These are phyloP conservation scores for Ceratopteris richardii DNA, from an alignment of 75 land plant species.

Conservation along the genomic window DNA sequence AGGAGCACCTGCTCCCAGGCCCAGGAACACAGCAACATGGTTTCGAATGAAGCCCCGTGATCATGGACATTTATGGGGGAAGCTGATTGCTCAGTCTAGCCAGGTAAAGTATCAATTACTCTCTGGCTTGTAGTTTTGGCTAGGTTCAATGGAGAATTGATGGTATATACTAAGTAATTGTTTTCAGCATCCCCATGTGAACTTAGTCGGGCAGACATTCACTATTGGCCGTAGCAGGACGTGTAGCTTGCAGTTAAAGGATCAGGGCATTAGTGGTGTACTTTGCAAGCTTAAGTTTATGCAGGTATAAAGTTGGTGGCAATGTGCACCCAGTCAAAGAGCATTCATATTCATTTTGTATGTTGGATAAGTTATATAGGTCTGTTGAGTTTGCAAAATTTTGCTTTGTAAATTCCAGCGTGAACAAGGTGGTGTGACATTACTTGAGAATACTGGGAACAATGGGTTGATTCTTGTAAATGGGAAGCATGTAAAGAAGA, in stretches of 20 bases:
- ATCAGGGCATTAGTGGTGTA: conserved; percentile 29
- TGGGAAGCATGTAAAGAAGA: conserved; percentile 3
- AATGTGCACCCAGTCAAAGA: too few species aligned
- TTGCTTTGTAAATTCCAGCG: conserved; percentile 33
- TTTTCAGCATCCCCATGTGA: conserved; percentile 37
- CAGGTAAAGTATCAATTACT: conserved; percentile 40
- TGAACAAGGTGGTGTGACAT: conserved; percentile 23
- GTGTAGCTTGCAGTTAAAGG: conserved; percentile 42
- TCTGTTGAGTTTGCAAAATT: conserved; percentile 16
- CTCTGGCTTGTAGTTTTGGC: background rate
- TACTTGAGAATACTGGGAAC: conserved; percentile 48
- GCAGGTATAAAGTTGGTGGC: conserved; percentile 28
- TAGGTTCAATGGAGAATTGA: background rate
- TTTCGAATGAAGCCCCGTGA: conserved; percentile 10
- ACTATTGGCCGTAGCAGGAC: conserved; percentile 48
- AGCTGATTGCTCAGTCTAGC: conserved; percentile 43
- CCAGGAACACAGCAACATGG: conserved; percentile 12
- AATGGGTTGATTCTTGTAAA: conserved; percentile 57
- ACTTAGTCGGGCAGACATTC: conserved; percentile 26
- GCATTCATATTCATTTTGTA: background rate
- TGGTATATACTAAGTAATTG: background rate
- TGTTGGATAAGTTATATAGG: conserved; percentile 23
- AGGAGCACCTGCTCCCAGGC: conserved; percentile 10
- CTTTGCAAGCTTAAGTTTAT: conserved; percentile 46
- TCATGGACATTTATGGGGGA: conserved; percentile 39